Evolutionary conservation across 768 basidiomycete species (phyloP).

Genomic region (Mycena rebaudengoi): DNA sequence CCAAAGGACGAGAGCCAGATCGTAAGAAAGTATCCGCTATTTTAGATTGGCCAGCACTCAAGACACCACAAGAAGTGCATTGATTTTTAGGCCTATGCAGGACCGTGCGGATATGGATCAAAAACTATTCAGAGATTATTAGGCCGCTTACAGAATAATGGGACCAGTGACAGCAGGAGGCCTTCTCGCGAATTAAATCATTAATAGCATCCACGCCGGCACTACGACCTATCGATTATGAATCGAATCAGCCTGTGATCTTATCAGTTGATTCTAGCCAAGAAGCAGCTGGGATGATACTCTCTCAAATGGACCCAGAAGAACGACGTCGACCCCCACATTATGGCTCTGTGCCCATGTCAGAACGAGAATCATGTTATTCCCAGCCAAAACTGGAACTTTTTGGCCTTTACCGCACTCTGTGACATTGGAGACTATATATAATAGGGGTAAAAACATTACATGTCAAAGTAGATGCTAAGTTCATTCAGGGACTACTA

Average conservation of each 20-base stretch:
- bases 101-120: conserved; percentile 32
- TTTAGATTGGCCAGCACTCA: too few relatives aligned
- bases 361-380: conserved; percentile 40
- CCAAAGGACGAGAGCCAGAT: too few relatives aligned
- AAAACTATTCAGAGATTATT: conserved; percentile 27
- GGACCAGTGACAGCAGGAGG: conserved; percentile 34
- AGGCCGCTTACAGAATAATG: conserved; percentile 37
- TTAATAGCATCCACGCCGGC: conserved; percentile 33
- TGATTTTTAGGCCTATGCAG: conserved; percentile 41
- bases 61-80: conserved; percentile 31
- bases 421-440: too few relatives aligned
- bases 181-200: conserved; percentile 36
- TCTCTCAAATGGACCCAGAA: conserved; percentile 42
- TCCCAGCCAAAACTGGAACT: too few relatives aligned
- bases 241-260: conserved; percentile 29
- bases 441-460: too few relatives aligned
- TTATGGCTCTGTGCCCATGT: conserved; percentile 46
- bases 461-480: too few relatives aligned
- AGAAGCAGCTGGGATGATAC: conserved; percentile 40
- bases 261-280: conserved; percentile 42
- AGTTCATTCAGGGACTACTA: too few relatives aligned
- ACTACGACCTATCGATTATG: conserved; percentile 42
- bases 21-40: too few relatives aligned
- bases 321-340: conserved; percentile 28
- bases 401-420: too few relatives aligned